These are phyloP conservation scores for Zancudomyces culisetae DNA, from an alignment of 371 early-diverging fungal genomes.

Conservation along the genomic window DNA sequence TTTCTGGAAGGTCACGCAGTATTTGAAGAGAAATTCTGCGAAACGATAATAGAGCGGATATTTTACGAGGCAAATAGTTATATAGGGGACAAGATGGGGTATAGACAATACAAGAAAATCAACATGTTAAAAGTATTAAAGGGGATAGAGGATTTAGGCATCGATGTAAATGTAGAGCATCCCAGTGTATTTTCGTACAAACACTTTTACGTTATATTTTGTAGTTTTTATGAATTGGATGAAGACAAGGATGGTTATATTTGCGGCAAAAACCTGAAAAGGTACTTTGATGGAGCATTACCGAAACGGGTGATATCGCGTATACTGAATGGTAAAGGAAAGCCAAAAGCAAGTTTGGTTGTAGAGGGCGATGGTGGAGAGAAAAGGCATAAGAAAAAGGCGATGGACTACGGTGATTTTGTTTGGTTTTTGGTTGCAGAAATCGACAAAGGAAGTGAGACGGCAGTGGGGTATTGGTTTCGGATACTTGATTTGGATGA, in stretches of 20 bases:
- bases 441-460: slow-evolving; percentile 58
- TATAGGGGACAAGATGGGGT: slow-evolving; percentile 45
- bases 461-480: slow-evolving; percentile 86
- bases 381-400: slow-evolving; percentile 8
- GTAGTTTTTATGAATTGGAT: slow-evolving; percentile 85
- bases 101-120: slow-evolving; percentile 41
- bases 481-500: slow-evolving; percentile 76
- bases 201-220: slow-evolving; percentile 90
- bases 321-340: slow-evolving; percentile 35
- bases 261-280: slow-evolving; percentile 34
- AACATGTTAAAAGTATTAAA: background rate
- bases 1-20: slow-evolving; percentile 53
- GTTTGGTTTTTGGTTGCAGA: slow-evolving; percentile 69
- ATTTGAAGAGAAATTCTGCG: slow-evolving; percentile 59
- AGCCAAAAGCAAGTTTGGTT: slow-evolving; percentile 11
- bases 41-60: slow-evolving; percentile 65
- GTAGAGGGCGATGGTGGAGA: slow-evolving; percentile 14
- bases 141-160: no score
- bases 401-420: slow-evolving; percentile 14
- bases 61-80: slow-evolving; percentile 51
- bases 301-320: slow-evolving; percentile 35
- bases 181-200: slow-evolving; percentile 74
- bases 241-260: slow-evolving; percentile 50
- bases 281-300: slow-evolving; percentile 41
- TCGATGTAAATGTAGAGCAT: no score